A percentile compares a stretch with the other conserved stretches of the same genome.
Conservation (phyloP, 2,329 filamentous ascomycete genomes). For the Ilyonectria sp. region DNA sequence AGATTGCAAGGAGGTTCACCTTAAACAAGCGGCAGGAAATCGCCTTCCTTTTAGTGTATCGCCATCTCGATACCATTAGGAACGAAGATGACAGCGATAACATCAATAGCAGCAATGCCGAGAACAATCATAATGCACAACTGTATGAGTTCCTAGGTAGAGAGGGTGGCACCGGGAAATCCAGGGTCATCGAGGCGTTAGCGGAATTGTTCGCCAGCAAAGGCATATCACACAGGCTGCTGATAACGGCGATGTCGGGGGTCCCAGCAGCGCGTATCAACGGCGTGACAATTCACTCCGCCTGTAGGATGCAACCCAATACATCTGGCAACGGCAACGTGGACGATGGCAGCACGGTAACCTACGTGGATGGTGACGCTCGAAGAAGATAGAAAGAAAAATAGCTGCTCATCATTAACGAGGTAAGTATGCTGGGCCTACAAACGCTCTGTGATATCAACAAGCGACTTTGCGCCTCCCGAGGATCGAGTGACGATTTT, state of each 20-base stretch:
- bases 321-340: too few species aligned
- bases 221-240: too few species aligned
- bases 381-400: background rate
- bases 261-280: too few species aligned
- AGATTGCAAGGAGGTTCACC: conserved; percentile 8
- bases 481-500: too few species aligned
- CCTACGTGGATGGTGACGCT: too few species aligned
- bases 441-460: background rate
- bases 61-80: background rate
- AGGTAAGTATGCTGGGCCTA: background rate
- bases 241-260: too few species aligned
- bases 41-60: conserved; percentile 17
- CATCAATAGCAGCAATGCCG: background rate
- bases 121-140: background rate
- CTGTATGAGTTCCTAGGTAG: conserved; percentile 7
- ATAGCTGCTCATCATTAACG: background rate
- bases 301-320: conserved; percentile 7
- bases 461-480: background rate
- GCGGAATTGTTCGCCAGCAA: too few species aligned
- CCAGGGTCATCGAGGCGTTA: too few species aligned
- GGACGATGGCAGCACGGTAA: background rate
- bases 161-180: background rate
- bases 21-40: conserved; percentile 15
- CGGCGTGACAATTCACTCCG: conserved; percentile 15
- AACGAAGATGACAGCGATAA: background rate